Evolutionary conservation across 305 asterid species (phyloP).

Genomic region (Ajuga reptans): DNA sequence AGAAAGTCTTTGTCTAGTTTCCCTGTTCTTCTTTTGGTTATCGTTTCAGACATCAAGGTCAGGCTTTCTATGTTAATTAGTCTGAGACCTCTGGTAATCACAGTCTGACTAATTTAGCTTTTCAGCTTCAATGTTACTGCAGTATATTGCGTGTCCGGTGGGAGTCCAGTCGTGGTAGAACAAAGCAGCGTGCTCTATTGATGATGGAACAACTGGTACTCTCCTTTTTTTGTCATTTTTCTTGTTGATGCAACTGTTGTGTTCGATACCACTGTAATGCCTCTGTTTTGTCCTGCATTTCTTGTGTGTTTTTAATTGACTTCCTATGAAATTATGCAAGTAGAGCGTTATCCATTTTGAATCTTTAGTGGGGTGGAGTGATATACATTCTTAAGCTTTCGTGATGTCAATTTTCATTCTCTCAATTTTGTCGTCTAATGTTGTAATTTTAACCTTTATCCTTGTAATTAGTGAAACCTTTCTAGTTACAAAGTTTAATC

Average conservation of each 20-base stretch:
- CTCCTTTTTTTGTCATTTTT: constrained; percentile 6
- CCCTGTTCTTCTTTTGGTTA: neutral
- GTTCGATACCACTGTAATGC: neutral
- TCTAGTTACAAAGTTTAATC: neutral
- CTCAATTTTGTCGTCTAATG: constrained; percentile 2
- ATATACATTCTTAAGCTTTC: neutral
- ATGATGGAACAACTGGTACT: constrained; percentile 83
- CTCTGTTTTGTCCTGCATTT: neutral
- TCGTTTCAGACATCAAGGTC: neutral
- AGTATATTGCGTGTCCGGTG: constrained; percentile 71
- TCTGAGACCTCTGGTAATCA: constrained; percentile 17
- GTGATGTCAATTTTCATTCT: neutral
- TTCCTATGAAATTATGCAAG: neutral
- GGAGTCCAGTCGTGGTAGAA: constrained; percentile 86
- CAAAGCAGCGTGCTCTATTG: constrained; percentile 82
- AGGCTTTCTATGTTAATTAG: neutral
- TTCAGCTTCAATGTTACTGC: constrained; percentile 54
- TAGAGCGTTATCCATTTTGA: neutral
- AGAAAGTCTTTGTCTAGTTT: neutral
- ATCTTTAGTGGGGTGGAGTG: neutral
- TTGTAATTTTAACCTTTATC: neutral
- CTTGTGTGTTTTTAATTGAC: neutral
- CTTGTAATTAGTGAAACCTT: neutral
- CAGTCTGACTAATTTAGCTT: constrained; percentile 11
- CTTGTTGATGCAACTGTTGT: neutral